Base-by-base conservation (phyloP, 2,329 filamentous ascomycete genomes). In the Metarhizium rileyi region DNA sequence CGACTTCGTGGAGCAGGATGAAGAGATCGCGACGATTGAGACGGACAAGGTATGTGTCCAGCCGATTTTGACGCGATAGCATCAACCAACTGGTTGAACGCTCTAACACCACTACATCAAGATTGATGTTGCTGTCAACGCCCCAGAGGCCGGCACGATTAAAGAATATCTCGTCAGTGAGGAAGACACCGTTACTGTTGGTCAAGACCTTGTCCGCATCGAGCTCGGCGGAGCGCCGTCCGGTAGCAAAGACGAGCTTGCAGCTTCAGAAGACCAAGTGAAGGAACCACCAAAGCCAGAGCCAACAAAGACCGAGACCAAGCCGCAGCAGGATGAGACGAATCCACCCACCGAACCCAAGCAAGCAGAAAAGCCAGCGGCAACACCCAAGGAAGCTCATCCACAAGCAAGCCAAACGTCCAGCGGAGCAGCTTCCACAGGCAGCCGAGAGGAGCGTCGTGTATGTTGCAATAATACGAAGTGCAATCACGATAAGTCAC, bases 1-100 rank as follows among this genome's bases (percentile, higher is more conserved):
- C 62, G 93, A 98, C 67, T 90, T 83, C 61, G 90, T 98, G 47
- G 90, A 95, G 73, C 84, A 85, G 62, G 93, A 98, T 64, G 93
- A 97, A 72, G 93, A 98, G 69, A 91, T 98, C 67, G 93, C 93
- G 28, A 96, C 91, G 46, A 98, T 98, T 63, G 93, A 98, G 72
- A 98, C 93, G 14, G 93, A 98, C 78, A 98, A 98, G 83, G 88
- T 89, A 73, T 55, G 66, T 50, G 2, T 7, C 4, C 9, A 9
- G 41, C 6, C n/a, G 20, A 27, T 28, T 6, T 16, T 5, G 27
- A 25, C 22, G 14, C 20, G 44, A 6, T 18, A 27, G 42, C 20
- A 22, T n/a, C 10, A 26, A 10, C 18, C n/a, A n/a, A 33, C 6
- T 23, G 16, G 33, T 18, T 30, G 27, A 18, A 49, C 22, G 44